Evolutionary conservation across 371 early-diverging fungal species (phyloP).

Genomic region (Mucor saturninus): DNA sequence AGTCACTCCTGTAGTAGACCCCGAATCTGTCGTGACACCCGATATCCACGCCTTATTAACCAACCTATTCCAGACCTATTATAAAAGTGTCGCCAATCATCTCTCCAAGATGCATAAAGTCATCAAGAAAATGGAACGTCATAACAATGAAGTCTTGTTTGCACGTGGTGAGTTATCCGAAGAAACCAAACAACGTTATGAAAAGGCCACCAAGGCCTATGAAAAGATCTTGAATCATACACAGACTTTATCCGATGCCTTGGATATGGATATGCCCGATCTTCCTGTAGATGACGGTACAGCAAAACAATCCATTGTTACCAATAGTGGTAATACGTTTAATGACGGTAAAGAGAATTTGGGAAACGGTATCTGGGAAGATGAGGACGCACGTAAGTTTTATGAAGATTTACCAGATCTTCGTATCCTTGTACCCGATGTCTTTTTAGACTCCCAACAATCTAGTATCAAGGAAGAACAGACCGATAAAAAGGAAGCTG

Average conservation of each 20-base stretch:
- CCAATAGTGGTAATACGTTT: slow-evolving; percentile 37
- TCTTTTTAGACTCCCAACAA: slow-evolving; percentile 67
- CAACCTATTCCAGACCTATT: slow-evolving; percentile 70
- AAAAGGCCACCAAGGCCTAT: slow-evolving; percentile 72
- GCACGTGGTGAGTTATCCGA: slow-evolving; percentile 84
- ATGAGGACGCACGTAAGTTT: slow-evolving; percentile 84
- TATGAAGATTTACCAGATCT: slow-evolving; percentile 85
- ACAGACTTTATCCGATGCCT: slow-evolving; percentile 65
- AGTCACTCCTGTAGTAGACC: slow-evolving; percentile 8
- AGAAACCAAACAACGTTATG: slow-evolving; percentile 78
- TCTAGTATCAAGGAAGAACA: slow-evolving; percentile 24
- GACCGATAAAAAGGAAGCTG: slow-evolving; percentile 21
- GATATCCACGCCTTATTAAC: slow-evolving; percentile 62
- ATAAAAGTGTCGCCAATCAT: slow-evolving; percentile 64
- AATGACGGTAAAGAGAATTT: slow-evolving; percentile 54
- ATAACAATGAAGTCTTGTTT: slow-evolving; percentile 81
- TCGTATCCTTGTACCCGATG: slow-evolving; percentile 74
- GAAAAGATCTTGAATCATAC: slow-evolving; percentile 72
- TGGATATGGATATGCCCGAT: slow-evolving; percentile 77
- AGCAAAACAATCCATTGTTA: slow-evolving; percentile 57
- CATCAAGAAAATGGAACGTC: slow-evolving; percentile 75
- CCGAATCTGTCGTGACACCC: slow-evolving; percentile 42
- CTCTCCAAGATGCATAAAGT: slow-evolving; percentile 76
- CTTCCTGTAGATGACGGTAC: slow-evolving; percentile 67
- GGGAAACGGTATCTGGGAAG: slow-evolving; percentile 81